A percentile compares a stretch with the other conserved stretches of the same genome.
Conservation (phyloP, 176 grass and related monocot genomes). For the Tillandsia leiboldiana region DNA sequence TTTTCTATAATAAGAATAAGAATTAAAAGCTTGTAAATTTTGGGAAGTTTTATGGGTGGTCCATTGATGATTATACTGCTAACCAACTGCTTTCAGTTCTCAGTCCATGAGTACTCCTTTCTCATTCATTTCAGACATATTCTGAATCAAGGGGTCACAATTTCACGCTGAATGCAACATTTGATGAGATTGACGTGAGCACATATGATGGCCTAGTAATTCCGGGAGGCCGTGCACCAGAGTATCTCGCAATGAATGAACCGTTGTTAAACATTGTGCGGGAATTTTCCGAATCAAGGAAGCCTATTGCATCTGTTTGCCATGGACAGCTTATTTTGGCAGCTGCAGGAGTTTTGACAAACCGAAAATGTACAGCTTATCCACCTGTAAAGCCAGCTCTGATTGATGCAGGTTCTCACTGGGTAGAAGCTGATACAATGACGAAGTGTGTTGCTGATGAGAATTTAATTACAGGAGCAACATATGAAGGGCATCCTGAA, state of each 20-base stretch:
- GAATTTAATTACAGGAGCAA: constrained; percentile 56
- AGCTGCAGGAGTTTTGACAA: constrained; percentile 47
- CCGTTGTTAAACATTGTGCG: constrained; percentile 46
- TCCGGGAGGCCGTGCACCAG: constrained; percentile 79
- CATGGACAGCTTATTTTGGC: constrained; percentile 88
- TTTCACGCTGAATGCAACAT: constrained; percentile 73
- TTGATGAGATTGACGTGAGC: constrained; percentile 31
- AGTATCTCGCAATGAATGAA: constrained; percentile 76
- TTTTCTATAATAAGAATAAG: too few species aligned
- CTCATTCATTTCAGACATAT: constrained; percentile 47
- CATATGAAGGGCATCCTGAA: constrained; percentile 66
- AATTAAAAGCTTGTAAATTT: too few species aligned
- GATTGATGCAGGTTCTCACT: constrained; percentile 70
- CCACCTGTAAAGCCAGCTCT: constrained; percentile 62
- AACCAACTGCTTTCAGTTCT: background rate
- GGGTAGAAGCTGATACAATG: constrained; percentile 71
- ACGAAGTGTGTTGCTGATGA: constrained; percentile 44
- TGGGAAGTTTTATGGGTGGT: too few species aligned
- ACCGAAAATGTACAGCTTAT: constrained; percentile 57
- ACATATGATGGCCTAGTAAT: constrained; percentile 74
- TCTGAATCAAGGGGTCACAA: constrained; percentile 81
- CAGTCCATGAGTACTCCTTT: background rate
- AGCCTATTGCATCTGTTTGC: constrained; percentile 75
- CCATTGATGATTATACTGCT: too few species aligned
- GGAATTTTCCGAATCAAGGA: constrained; percentile 45